phyloP scores from a whole-genome alignment of 441 rosid genomes.

The Gossypium davidsonii region DNA sequence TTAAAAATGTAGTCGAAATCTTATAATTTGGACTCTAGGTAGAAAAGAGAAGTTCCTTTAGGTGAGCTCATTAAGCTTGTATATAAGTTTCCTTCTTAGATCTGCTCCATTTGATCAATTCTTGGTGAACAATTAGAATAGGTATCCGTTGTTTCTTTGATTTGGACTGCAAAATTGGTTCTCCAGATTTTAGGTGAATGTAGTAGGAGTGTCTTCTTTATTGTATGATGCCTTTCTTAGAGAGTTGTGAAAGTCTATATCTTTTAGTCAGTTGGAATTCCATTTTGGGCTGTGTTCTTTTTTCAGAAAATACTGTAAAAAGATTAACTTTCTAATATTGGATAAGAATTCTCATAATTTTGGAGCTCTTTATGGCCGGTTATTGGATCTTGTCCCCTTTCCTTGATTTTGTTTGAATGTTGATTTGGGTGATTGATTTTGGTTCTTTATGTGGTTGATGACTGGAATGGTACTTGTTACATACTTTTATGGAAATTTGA shows the following conservation, averaged over 20 bases:
- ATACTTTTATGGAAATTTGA: not conserved
- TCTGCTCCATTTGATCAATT: conserved; percentile 16
- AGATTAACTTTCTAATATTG: not conserved
- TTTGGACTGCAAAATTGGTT: conserved; percentile 13
- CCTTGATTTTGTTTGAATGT: not conserved
- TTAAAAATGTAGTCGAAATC: not conserved
- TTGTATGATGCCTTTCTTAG: not conserved
- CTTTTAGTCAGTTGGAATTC: conserved; percentile 4
- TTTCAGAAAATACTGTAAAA: not conserved
- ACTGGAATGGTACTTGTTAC: not conserved
- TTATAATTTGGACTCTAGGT: not conserved
- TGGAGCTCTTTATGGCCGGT: not conserved
- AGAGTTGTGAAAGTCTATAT: not conserved
- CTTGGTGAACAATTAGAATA: conserved; percentile 4
- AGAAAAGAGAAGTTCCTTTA: not conserved
- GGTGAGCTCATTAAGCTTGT: conserved; percentile 8
- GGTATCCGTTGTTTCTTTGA: conserved; percentile 6
- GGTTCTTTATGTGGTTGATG: not conserved
- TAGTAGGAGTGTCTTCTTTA: not conserved
- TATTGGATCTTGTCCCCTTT: conserved; percentile 17
- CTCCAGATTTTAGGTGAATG: conserved; percentile 1
- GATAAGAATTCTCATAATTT: conserved; percentile 11
- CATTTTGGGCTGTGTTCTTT: conserved; percentile 1
- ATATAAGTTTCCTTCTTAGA: conserved; percentile 18
- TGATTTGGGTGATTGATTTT: conserved; percentile 17